phyloP scores from a whole-genome alignment of 768 basidiomycete genomes.

The Lactarius indigo region DNA sequence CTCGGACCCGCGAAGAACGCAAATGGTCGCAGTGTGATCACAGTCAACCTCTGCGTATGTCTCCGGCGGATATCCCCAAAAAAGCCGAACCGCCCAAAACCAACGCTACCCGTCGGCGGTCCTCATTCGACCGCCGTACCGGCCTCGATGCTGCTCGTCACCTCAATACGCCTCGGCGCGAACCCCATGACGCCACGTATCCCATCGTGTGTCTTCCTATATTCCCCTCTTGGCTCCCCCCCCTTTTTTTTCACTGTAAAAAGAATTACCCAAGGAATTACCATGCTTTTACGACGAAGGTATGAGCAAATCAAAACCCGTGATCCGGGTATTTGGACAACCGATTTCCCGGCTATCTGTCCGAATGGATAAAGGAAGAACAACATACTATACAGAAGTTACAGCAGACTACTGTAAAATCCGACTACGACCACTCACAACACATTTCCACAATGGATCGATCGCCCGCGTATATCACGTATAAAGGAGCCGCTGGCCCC shows the following conservation, averaged over 20 bases:
- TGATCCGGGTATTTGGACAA: conserved; percentile 4
- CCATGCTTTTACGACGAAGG: background rate
- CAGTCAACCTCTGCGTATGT: background rate
- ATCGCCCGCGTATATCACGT: background rate
- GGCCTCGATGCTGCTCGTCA: conserved; percentile 14
- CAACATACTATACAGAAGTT: background rate
- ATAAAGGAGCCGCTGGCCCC: background rate
- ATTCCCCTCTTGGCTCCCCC: background rate
- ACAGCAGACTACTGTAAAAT: background rate
- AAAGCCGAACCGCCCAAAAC: conserved; percentile 6
- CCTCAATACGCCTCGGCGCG: conserved; percentile 2
- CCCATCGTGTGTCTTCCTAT: background rate
- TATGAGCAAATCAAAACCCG: background rate
- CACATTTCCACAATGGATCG: background rate
- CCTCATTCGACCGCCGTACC: conserved; percentile 11
- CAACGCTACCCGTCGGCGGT: conserved; percentile 13
- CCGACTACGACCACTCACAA: background rate
- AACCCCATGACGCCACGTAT: conserved; percentile 4
- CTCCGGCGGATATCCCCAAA: conserved; percentile 18
- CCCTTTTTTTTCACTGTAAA: background rate
- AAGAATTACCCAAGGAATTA: background rate
- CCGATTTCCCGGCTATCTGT: conserved; percentile 2
- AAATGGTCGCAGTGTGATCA: background rate
- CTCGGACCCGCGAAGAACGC: conserved; percentile 15
- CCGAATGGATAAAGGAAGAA: background rate